Conservation (phyloP, 2,329 filamentous ascomycete species). For the Aspergillus ibericus region DNA sequence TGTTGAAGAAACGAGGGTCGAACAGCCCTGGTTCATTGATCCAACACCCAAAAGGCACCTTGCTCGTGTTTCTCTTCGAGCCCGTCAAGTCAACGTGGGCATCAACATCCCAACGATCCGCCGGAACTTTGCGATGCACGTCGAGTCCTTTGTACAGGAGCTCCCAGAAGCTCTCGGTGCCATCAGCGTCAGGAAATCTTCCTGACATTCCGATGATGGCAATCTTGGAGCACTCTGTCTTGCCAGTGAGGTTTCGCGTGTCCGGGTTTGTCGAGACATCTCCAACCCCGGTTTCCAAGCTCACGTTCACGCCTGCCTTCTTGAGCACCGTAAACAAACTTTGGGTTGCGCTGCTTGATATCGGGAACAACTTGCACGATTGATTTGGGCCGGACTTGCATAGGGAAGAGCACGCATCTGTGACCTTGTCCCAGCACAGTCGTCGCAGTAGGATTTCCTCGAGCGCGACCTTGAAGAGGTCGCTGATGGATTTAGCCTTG, state of each 20-base stretch:
- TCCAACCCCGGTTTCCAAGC: slow-evolving; percentile 28
- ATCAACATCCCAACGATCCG: slow-evolving; percentile 71
- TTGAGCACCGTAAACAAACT: slow-evolving; percentile 34
- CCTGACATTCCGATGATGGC: slow-evolving; percentile 84
- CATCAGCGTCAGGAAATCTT: slow-evolving; percentile 72
- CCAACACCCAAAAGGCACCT: slow-evolving; percentile 75
- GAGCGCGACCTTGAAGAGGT: slow-evolving; percentile 34
- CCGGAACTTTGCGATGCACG: slow-evolving; percentile 61
- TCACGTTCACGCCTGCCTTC: slow-evolving; percentile 28
- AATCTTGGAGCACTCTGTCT: slow-evolving; percentile 60
- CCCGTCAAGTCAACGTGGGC: slow-evolving; percentile 71
- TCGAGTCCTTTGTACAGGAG: slow-evolving; percentile 72
- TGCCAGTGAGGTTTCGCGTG: slow-evolving; percentile 28
- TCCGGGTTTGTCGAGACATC: slow-evolving; percentile 26
- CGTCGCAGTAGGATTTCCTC: slow-evolving; percentile 41
- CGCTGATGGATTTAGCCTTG: slow-evolving; percentile 29
- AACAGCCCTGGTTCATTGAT: slow-evolving; percentile 75
- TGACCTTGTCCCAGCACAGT: slow-evolving; percentile 45
- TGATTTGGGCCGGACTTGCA: slow-evolving; percentile 17
- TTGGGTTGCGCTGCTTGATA: slow-evolving; percentile 35
- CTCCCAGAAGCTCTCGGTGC: slow-evolving; percentile 72
- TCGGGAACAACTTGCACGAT: slow-evolving; percentile 29
- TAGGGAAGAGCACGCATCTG: slow-evolving; percentile 31
- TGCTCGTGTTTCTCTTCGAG: slow-evolving; percentile 72
- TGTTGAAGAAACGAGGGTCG: slow-evolving; percentile 83